These are phyloP conservation scores for Micractinium conductrix DNA, from an alignment of 139 green algal genomes.

Conservation along the genomic window DNA sequence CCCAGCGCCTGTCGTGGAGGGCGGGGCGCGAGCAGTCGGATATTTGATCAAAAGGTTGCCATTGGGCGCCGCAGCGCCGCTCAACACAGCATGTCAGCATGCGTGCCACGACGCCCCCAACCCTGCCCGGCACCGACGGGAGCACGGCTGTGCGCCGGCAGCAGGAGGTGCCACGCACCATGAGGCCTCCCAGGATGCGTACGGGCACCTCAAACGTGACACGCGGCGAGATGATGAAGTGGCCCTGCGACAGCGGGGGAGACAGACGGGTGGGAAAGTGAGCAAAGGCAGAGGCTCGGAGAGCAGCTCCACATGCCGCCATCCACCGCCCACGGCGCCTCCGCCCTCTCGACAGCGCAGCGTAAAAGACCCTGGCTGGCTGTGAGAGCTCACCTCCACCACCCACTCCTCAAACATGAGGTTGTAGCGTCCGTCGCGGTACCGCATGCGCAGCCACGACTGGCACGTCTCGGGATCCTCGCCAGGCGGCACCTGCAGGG, in stretches of 20 bases:
- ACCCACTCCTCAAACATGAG: conserved; percentile 99
- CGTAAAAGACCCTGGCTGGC: no score
- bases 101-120: no score
- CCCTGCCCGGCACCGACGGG: no score
- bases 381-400: conserved; percentile 70
- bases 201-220: conserved; percentile 97
- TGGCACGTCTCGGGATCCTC: conserved; percentile 96
- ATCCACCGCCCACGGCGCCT: no score
- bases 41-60: no score
- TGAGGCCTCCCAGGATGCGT: conserved; percentile 93
- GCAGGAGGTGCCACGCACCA: no score
- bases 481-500: conserved; percentile 40
- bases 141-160: no score
- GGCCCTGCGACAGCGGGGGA: conserved; percentile 42
- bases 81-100: no score
- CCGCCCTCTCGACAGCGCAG: no score
- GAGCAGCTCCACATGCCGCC: not conserved
- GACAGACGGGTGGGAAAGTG: not conserved
- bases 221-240: conserved; percentile 95
- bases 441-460: conserved; percentile 97
- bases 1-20: no score
- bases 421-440: conserved; percentile 93
- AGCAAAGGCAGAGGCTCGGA: not conserved
- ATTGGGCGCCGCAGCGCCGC: no score
- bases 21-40: no score